Base-by-base conservation (phyloP, 1,139 yeast species). In the Arxiozyma telluris region DNA sequence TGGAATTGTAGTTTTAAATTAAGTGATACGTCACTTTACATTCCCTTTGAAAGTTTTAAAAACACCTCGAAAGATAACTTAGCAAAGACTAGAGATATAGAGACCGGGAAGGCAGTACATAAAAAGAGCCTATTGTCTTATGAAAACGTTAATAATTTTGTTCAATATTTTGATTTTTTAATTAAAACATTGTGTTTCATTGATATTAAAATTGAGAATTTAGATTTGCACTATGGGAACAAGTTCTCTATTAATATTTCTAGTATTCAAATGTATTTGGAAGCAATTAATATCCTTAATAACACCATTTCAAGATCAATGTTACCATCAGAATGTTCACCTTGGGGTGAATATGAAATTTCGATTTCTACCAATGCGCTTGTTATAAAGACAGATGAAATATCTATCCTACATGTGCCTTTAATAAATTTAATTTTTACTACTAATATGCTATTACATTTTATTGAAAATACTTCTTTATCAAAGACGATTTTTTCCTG, bases 151-250 rank as follows among this genome's bases (percentile, higher is more conserved):
- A 46, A 25, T 6, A 18, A 46, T 15, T 34, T 46, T 46, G 11
- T 46, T 15, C 20, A 38, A 22, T 21, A 43, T 3, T 34, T 46
- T n/a, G 39, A 34, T 22, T n/a, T 43, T 25, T 18, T 51, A 12
- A 44, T 64, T 15, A 57, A 54, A 47, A 54, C 56, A 17, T 30
- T 65, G 12, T 59, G 60, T 27, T 54, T 62, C 7, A 44, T 66
- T 23, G 70, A 67, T 52, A 50, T 67, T 1, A 65, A 67, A 47
- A 50, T 68, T 9, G 70, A 67, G 53, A 65, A 66, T 47, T 46
- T 68, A 3, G 53, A 50, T 15, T 27, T 66, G 3, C 52, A 56
- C 1, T 58, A 60, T 34, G 50, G 56, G 7, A 41, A 57, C 20
- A 43, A 59, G 9, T 53, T 59, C 22, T 55, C 53, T 7, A 41